Conservation (phyloP, 352 stramenopile genomes). For the Phytopythium ostracodes region DNA sequence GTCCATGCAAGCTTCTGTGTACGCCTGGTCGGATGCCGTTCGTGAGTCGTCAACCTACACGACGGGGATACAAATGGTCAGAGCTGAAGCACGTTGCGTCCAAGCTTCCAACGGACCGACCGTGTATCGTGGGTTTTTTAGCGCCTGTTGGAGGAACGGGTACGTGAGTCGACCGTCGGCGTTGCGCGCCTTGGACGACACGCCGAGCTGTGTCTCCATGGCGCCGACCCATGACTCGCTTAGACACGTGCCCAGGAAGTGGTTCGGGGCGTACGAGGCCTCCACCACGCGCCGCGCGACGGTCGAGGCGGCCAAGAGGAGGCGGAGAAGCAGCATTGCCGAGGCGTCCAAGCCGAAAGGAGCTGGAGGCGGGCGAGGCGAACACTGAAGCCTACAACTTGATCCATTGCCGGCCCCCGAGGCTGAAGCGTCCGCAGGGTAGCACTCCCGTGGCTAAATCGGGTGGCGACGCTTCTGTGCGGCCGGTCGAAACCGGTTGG, state of each 20-base stretch:
- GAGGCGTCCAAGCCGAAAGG: neutral
- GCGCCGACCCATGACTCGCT: slow-evolving; percentile 24
- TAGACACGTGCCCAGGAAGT: slow-evolving; percentile 47
- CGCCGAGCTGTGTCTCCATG: slow-evolving; percentile 17
- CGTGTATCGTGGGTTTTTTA: slow-evolving; percentile 21
- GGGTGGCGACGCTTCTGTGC: too few species aligned
- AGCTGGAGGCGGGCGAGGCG: neutral
- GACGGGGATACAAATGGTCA: neutral
- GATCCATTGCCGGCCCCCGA: too few species aligned
- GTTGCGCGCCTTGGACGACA: slow-evolving; percentile 22
- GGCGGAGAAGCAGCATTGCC: neutral
- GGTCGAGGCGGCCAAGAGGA: neutral
- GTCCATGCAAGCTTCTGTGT: slow-evolving; percentile 9
- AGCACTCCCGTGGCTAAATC: too few species aligned
- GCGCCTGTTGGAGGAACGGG: slow-evolving; percentile 36
- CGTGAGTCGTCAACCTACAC: slow-evolving; percentile 24
- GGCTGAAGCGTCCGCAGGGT: too few species aligned
- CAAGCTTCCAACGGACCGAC: slow-evolving; percentile 1
- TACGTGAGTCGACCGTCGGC: slow-evolving; percentile 21
- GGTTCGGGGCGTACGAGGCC: slow-evolving; percentile 20
- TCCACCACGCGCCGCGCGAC: neutral
- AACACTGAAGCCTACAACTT: neutral
- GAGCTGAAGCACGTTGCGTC: neutral
- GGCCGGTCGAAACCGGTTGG: too few species aligned
- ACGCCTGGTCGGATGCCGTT: slow-evolving; percentile 10